Percentiles rank a stretch among this genome's conserved stretches.
phyloP scores from a whole-genome alignment of 106 monocot genomes.

The Dioscorea dumetorum region DNA sequence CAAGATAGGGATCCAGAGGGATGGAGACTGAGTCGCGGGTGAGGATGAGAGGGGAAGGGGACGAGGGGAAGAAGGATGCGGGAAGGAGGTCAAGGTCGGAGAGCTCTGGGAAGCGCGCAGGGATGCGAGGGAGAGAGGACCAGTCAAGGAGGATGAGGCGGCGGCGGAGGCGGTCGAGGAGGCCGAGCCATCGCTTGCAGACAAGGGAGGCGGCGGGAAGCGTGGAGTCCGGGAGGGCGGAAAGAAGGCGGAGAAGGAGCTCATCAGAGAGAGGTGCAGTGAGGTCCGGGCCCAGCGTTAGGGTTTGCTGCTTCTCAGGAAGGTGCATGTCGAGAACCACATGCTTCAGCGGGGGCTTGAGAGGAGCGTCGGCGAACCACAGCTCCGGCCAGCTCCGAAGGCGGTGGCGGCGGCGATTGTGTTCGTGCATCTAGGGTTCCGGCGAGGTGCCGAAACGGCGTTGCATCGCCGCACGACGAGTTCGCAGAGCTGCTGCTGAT shows the following conservation, averaged over 20 bases:
- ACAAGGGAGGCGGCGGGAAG: constrained; percentile 48
- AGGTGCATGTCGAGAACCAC: constrained; percentile 30
- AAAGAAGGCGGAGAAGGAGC: constrained; percentile 70
- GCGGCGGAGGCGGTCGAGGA: constrained; percentile 63
- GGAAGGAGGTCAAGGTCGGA: constrained; percentile 65
- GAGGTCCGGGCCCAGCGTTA: constrained; percentile 28
- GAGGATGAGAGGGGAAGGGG: constrained; percentile 23
- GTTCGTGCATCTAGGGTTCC: constrained; percentile 18
- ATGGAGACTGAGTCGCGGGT: constrained; percentile 47
- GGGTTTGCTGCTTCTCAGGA: constrained; percentile 4
- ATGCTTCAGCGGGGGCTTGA: constrained; percentile 27
- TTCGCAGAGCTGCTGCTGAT: not conserved
- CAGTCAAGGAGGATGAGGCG: constrained; percentile 56
- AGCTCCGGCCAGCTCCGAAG: constrained; percentile 30
- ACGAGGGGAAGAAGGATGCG: constrained; percentile 38
- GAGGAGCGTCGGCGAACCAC: constrained; percentile 11
- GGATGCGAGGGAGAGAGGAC: constrained; percentile 45
- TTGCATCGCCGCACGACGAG: not conserved
- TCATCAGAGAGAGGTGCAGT: constrained; percentile 65
- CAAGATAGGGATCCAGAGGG: constrained; percentile 21
- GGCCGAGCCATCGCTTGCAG: constrained; percentile 77
- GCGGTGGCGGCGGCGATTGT: constrained; percentile 12
- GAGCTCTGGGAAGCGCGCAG: constrained; percentile 61
- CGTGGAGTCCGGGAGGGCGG: constrained; percentile 21
- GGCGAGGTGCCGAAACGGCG: not conserved